A percentile compares a stretch with the other conserved stretches of the same genome.
These are phyloP conservation scores for Trichoderma sp. DNA, from an alignment of 2,329 filamentous ascomycete genomes.

Conservation along the genomic window DNA sequence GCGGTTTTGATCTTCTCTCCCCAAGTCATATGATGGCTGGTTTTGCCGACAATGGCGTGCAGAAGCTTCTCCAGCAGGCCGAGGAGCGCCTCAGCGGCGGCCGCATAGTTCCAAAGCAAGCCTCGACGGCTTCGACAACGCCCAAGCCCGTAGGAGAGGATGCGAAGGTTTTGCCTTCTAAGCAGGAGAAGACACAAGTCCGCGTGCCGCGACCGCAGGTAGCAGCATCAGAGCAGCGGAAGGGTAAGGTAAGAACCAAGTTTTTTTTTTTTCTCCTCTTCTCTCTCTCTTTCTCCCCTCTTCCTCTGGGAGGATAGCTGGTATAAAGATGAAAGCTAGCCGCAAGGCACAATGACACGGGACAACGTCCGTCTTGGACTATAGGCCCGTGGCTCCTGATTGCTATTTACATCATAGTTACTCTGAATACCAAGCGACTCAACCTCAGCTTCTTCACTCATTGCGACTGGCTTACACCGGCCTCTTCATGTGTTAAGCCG, in stretches of 20 bases:
- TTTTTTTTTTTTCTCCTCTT: background rate
- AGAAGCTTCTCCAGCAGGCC: slow-evolving; percentile 23
- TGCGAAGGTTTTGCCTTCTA: background rate
- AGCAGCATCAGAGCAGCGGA: background rate
- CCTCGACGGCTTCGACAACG: background rate
- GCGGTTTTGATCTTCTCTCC: background rate
- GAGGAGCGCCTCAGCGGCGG: slow-evolving; percentile 20
- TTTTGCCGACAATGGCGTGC: slow-evolving; percentile 21
- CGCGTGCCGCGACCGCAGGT: slow-evolving; percentile 19
- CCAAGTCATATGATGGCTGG: slow-evolving; percentile 19
- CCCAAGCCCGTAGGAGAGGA: background rate
- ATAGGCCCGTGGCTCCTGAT: slow-evolving; percentile 60
- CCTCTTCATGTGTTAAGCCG: background rate
- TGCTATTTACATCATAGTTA: slow-evolving; percentile 64
- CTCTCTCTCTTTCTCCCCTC: background rate
- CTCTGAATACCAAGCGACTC: slow-evolving; percentile 52
- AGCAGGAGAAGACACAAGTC: slow-evolving; percentile 21
- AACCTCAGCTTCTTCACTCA: background rate
- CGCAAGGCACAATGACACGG: slow-evolving; percentile 39
- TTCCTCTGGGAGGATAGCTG: background rate
- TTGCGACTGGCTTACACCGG: background rate
- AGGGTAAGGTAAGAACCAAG: slow-evolving; percentile 31
- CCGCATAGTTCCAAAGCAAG: background rate
- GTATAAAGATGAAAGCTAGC: slow-evolving; percentile 42
- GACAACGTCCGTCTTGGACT: slow-evolving; percentile 42